phyloP scores from a whole-genome alignment of 805 yeast genomes.

The Barnettozyma populi region DNA sequence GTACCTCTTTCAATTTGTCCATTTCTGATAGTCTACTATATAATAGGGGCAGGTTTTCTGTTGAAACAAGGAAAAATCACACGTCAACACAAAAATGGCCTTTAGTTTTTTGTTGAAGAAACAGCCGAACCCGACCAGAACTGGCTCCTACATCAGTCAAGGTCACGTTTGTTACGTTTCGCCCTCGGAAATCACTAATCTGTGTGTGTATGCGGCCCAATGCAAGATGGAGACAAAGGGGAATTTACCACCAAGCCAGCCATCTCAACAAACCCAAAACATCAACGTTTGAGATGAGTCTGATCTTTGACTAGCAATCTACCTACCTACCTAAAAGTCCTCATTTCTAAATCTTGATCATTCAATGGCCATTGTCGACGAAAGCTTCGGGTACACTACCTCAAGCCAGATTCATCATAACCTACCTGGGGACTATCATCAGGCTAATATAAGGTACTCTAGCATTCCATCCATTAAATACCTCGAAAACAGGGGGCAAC shows the following conservation, averaged over 20 bases:
- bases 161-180: background rate
- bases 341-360: too few species aligned
- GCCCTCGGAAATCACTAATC: background rate
- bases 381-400: background rate
- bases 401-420: background rate
- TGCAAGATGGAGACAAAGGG: background rate
- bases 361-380: slow-evolving; percentile 2
- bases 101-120: background rate
- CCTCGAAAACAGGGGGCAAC: slow-evolving; percentile 8
- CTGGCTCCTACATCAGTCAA: background rate
- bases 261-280: background rate
- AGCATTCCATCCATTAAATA: slow-evolving; percentile 10
- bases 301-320: background rate
- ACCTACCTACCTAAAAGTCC: too few species aligned
- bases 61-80: slow-evolving; percentile 3
- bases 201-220: background rate
- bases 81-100: slow-evolving; percentile 6
- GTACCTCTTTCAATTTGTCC: slow-evolving; percentile 25
- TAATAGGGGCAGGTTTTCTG: background rate
- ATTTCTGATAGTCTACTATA: slow-evolving; percentile 5
- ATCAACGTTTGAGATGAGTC: background rate
- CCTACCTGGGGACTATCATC: background rate
- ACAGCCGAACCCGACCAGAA: background rate
- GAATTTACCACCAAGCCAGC: background rate
- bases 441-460: slow-evolving; percentile 6